phyloP scores from a whole-genome alignment of 805 yeast genomes.

The Kluyveromyces aestuarii region DNA sequence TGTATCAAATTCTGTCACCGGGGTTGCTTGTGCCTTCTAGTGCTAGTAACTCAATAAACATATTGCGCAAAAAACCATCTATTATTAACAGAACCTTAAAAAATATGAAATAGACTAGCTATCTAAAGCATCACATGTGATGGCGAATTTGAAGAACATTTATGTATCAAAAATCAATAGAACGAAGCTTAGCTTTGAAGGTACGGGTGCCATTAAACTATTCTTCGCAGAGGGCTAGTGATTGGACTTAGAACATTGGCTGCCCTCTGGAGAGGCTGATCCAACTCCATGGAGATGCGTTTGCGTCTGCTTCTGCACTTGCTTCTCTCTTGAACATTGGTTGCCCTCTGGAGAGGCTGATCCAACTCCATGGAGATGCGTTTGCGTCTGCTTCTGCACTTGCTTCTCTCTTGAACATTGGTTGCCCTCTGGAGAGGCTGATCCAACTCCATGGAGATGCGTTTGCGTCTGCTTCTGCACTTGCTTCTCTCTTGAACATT shows the following conservation, averaged over 20 bases:
- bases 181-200: too few relatives aligned
- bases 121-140: not conserved
- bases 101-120: not conserved
- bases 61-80: not conserved
- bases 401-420: constrained; percentile 16
- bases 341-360: constrained; percentile 16
- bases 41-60: too few relatives aligned
- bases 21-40: too few relatives aligned
- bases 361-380: constrained; percentile 26
- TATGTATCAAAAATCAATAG: too few relatives aligned
- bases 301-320: constrained; percentile 17
- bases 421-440: constrained; percentile 18
- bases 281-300: constrained; percentile 24
- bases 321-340: constrained; percentile 27
- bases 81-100: too few relatives aligned
- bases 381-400: constrained; percentile 8
- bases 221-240: not conserved
- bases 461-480: constrained; percentile 15
- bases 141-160: not conserved
- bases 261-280: constrained; percentile 18
- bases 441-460: constrained; percentile 24
- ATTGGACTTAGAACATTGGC: constrained; percentile 11
- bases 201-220: too few relatives aligned
- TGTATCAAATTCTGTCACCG: not conserved
- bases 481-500: constrained; percentile 22